Conservation (phyloP, 2,329 filamentous ascomycete genomes). For the Fusarium lateritium region DNA sequence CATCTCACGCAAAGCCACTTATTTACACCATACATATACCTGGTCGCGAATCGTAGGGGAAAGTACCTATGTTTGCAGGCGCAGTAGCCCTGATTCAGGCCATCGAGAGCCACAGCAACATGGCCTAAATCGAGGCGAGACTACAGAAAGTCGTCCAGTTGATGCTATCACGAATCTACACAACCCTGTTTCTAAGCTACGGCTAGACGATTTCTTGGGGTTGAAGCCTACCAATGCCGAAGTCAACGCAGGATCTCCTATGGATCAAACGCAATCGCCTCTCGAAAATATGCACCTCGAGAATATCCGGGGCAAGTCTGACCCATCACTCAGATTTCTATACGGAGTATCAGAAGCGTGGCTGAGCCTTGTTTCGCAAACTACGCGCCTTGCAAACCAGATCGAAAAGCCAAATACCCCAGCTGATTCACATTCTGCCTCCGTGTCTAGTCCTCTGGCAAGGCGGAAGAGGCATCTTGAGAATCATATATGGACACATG, state of each 20-base stretch:
- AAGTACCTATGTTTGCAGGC: constrained; percentile 15
- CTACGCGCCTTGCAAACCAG: constrained; percentile 13
- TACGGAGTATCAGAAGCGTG: constrained; percentile 23
- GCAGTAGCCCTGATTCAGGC: neutral
- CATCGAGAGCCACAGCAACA: neutral
- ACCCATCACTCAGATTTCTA: constrained; percentile 10
- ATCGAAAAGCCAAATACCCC: neutral
- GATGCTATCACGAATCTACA: neutral
- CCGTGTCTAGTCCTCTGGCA: neutral
- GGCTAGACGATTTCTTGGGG: neutral
- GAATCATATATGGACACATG: neutral
- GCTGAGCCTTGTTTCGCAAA: constrained; percentile 28
- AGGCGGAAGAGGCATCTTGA: neutral
- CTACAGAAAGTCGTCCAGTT: neutral
- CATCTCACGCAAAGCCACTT: constrained; percentile 21
- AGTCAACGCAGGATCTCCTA: neutral
- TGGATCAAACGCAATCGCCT: neutral
- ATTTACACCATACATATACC: constrained; percentile 24
- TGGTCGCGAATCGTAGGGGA: constrained; percentile 22
- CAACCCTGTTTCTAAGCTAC: neutral
- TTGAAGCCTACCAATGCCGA: neutral
- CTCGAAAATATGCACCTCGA: neutral
- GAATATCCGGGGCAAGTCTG: constrained; percentile 1
- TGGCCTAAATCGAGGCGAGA: neutral
- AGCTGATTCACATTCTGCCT: neutral